Conservation (phyloP, 768 basidiomycete genomes). For the Amanita pallidorosea region DNA sequence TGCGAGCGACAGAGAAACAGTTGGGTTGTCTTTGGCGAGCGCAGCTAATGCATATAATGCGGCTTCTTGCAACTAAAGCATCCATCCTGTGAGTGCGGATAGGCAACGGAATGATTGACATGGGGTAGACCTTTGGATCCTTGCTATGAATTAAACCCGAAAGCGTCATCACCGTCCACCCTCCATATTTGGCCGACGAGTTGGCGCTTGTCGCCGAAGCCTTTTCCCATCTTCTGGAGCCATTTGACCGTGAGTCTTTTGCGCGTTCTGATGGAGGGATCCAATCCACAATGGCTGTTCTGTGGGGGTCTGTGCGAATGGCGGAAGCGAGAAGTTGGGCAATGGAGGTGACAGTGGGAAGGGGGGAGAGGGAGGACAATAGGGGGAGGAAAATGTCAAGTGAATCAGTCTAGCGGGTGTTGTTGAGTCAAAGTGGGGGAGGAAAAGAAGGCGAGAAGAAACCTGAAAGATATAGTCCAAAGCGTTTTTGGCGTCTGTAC, state of each 20-base stretch:
- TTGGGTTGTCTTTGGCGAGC: slow-evolving; percentile 50
- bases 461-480: slow-evolving; percentile 56
- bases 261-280: slow-evolving; percentile 44
- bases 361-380: slow-evolving; percentile 24
- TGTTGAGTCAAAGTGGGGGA: neutral
- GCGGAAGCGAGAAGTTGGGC: slow-evolving; percentile 48
- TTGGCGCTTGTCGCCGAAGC: slow-evolving; percentile 26
- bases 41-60: slow-evolving; percentile 54
- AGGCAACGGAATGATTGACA: neutral
- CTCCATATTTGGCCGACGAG: slow-evolving; percentile 33
- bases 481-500: slow-evolving; percentile 42
- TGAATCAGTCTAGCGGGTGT: slow-evolving; percentile 33
- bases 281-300: slow-evolving; percentile 49
- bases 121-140: slow-evolving; percentile 39
- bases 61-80: slow-evolving; percentile 50
- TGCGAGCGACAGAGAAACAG: slow-evolving; percentile 37
- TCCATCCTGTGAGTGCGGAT: neutral
- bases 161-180: slow-evolving; percentile 50
- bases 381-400: slow-evolving; percentile 62
- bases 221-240: slow-evolving; percentile 70
- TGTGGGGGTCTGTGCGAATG: slow-evolving; percentile 38
- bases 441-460: slow-evolving; percentile 6
- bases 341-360: slow-evolving; percentile 25
- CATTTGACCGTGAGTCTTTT: slow-evolving; percentile 28
- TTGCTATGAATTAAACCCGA: slow-evolving; percentile 34